These are phyloP conservation scores for Calonectria hawksworthii DNA, from an alignment of 2,329 filamentous ascomycete genomes.

Conservation along the genomic window DNA sequence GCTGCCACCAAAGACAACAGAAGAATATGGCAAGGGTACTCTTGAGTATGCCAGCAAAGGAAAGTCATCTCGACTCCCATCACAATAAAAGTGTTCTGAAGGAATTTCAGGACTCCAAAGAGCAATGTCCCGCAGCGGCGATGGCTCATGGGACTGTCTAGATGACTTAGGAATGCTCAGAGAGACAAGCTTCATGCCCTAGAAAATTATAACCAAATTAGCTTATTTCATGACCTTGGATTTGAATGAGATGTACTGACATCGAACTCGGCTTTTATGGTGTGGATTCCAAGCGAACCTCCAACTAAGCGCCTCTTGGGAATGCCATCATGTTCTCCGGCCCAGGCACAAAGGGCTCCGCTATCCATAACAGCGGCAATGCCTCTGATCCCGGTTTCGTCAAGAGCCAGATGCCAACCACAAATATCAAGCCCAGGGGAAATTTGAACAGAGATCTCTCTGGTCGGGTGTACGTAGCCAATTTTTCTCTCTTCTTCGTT, in stretches of 20 bases:
- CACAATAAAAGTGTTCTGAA: not conserved
- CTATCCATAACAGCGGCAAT: conserved; percentile 6
- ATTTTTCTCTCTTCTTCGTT: not conserved
- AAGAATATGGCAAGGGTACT: not conserved
- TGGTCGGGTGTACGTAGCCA: conserved; percentile 21
- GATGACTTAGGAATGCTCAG: not conserved
- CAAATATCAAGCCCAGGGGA: not conserved
- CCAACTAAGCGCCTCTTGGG: conserved; percentile 20
- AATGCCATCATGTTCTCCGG: not conserved
- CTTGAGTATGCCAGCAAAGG: not conserved
- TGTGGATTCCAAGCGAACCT: not conserved
- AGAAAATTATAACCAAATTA: not conserved
- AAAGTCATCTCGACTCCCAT: not conserved
- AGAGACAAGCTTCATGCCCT: not conserved
- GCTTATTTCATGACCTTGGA: not conserved
- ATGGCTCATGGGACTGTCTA: not conserved
- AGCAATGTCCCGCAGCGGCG: not conserved
- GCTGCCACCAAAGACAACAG: not conserved
- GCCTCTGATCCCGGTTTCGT: conserved; percentile 3
- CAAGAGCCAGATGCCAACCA: conserved; percentile 22
- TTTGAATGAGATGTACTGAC: not conserved
- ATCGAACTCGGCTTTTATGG: conserved; percentile 17
- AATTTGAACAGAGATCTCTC: conserved; percentile 9
- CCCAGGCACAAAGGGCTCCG: conserved; percentile 11
- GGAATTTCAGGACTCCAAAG: not conserved